Base-by-base conservation (phyloP, 1,139 yeast species). In the Zygosaccharomyces pseudobailii region DNA sequence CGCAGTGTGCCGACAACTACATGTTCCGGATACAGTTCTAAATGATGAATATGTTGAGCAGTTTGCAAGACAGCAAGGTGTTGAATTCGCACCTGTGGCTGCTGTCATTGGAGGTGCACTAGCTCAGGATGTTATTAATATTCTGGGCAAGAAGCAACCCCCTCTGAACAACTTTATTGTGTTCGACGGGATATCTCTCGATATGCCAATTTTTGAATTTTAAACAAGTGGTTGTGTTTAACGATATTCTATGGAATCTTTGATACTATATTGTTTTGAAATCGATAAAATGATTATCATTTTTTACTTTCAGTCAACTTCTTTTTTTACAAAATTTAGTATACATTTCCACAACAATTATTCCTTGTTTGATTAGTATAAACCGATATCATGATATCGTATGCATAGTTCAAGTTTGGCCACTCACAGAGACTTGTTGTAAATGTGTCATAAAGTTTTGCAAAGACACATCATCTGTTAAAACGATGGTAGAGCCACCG, bases 391-490 rank as follows among this genome's bases (percentile, higher is more conserved):
- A 20, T 38, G 41, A 38, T 25, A 38, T 38, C 41, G 36, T 40
- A 40, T 31, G 43, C 36, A 32, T 40, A 27, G 24, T 36, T 50
- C 50, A 61, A 45, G 59, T 63, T 52, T 67, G 73, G 46, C 76
- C 75, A 52, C 72, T 67, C 40, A 86, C 94, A 49, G 87, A 90
- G 58, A 87, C 76, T 68, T 86, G 86, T 65, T 87, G 90, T 63
- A 89, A 78, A 70, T 88, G 96, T 49, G 84, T 79, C 94, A 89
- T 89, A 66, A 89, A 89, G 34, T 87, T 88, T 72, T 89, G 95
- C 66, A 89, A 76, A 42, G 92, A 82, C 39, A 89, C 97, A 72
- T 90, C 97, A 70, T 90, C 97, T 28, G 97, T 90, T 65, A 90
- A 80, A 40, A 90, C 96, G 58, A 88, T 88, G 17, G 95, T 89